Base-by-base conservation (phyloP, 805 yeast genomes). In the Pichia nakasei region DNA sequence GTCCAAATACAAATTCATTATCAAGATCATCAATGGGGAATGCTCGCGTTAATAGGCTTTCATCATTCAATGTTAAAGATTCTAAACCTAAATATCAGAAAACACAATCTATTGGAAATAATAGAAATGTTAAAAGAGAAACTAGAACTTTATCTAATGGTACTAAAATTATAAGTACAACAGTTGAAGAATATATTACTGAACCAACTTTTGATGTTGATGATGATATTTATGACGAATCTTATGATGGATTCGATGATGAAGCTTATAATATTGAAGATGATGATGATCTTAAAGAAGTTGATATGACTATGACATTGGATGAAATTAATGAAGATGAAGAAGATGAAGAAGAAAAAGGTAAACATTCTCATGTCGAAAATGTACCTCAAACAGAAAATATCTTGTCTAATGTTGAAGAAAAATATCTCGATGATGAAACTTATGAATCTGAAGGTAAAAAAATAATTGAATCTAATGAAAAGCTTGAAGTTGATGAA, bases 371-470 rank as follows among this genome's bases (percentile, higher is more conserved):
- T 19, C 12, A 8, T 15, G n/a, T n/a, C n/a, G 18, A 22, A 21
- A 13, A 9, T 8, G 15, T 35, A 22, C 15, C 27, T 31, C 17
- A 37, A 19, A 7, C 20, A 9, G 15, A 15, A 13, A 27, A 9
- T 8, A 22, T 26, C 5, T 15, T 31, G 3, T 19, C 36, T 21
- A 8, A 45, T 52, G 43, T 61, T 58, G 38, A 59, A 47, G 35
- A 59, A 43, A 64, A 69, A 50, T 57, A 70, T 19, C 66, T 60
- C 38, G 52, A 64, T 44, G 75, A 73, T 49, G 64, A 63, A 53
- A 56, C 53, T 18, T 46, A 62, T 20, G 52, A 46, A 21, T 38
- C 43, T 35, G 24, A 46, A 6, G 41, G 37, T 9, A 48, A 46
- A 21, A 24, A 26, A 7, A 18, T 41, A n/a, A 48, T 46, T 33